Base-by-base conservation (phyloP, 164 flowering plant species). In the Pachysandra terminalis region DNA sequence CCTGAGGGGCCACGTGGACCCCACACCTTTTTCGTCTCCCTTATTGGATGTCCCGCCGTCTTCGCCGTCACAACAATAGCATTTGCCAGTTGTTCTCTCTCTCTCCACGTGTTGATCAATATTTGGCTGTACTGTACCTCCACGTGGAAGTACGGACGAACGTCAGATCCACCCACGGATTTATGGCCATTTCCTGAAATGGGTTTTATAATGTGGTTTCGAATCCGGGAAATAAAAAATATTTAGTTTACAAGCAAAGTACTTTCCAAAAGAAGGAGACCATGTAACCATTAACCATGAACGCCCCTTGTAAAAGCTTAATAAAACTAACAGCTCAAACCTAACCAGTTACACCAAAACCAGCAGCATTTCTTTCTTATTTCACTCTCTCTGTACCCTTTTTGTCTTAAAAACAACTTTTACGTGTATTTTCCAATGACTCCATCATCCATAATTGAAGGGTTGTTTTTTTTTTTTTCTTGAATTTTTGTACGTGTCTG, bases 281-380 rank as follows among this genome's bases (percentile, higher is more conserved):
- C n/a, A n/a, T n/a, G n/a, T n/a, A 40, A 40, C 10, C 45, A 5
- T 10, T 10, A 5, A 15, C 51, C 51, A 15, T 45, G 19, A 35
- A 40, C 71, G 78, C 78, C 78, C 71, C 74, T 59, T 75, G 74
- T 49, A 54, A 60, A n/a, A 55, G 61, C 9, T 14, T 21, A 19
- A 19, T 32, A 25, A 70, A 70, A 75, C 74, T 10, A 75, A 60
- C 64, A 61, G 71, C 78, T 75, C 65, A 22, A 57, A 48, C 71
- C 59, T 56, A 65, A 74, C 63, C 5, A 24, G 61, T 68, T 63
- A 61, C 9, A 45, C 37, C 67, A 66, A 74, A 69, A 74, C 77
- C 73, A 74, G 73, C 73, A 74, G 70, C 73, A 56, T 35, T 57
- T 41, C 48, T 25, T 59, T 15, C 57, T 19, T 56, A 5, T 25